Base-by-base conservation (phyloP, 305 asterid species). In the Solanum hybrid region DNA sequence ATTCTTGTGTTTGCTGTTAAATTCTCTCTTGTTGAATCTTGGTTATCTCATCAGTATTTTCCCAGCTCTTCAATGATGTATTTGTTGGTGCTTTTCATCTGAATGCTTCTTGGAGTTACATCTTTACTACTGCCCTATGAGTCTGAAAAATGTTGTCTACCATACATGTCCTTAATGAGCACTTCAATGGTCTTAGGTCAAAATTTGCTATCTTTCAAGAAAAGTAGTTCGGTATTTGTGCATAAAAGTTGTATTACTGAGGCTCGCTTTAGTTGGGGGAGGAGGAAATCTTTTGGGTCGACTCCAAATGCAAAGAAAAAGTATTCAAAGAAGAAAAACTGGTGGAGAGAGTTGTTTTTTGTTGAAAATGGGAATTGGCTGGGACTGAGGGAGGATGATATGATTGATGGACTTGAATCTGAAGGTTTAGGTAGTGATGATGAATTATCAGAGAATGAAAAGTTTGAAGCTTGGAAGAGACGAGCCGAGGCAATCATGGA, bases 401-500 rank as follows among this genome's bases (percentile, higher is more conserved):
- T 92, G 94, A 88, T 96, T 33, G 97, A 97, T n/a, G 94, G 87
- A 78, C 91, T 95, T 90, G 98, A 96, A 73, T 70, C 95, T 10
- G 96, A 93, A 87, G 93, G 89, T n/a, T 87, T 93, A 32, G 91
- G 91, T 68, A 94, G 91, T 79, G 94, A 91, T 78, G 96, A 91
- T 79, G 96, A 95, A 12, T 90, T 97, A 14, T 94, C 99, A 3
- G 98, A 96, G 91, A 90, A 93, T 45, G 98, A 98, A 88, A 97
- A 97, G 93, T 97, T 97, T 90, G 99, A 97, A 94, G 98, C 96
- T 10, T 97, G 99, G 99, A 97, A 91, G 90, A 93, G 96, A 92
- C 94, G 99, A 79, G 99, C 99, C 0, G 99, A 97, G 95, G 96
- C 98, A 0, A 97, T 97, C 90, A 93, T 94, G 27, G 99, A 97